A percentile compares a stretch with the other conserved stretches of the same genome.
Conservation (phyloP, 2,329 filamentous ascomycete species). For the Berkeleyomyces rouxiae region DNA sequence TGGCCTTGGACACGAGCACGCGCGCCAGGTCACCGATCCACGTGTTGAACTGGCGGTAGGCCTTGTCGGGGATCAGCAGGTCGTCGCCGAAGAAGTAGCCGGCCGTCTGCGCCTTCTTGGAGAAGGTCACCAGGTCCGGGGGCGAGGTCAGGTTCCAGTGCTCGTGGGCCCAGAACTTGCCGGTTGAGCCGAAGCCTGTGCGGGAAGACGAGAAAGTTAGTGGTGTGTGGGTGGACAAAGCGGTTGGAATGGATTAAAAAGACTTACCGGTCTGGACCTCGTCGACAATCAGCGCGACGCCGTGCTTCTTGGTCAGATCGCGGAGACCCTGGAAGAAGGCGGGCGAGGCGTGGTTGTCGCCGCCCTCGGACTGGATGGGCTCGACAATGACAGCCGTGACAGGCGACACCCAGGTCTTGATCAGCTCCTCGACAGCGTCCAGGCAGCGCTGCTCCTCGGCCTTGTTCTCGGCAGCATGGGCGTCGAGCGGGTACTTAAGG, state of each 20-base stretch:
- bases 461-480: conserved; percentile 66
- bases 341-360: conserved; percentile 83
- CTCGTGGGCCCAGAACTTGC: conserved; percentile 93
- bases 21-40: conserved; percentile 75
- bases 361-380: conserved; percentile 85
- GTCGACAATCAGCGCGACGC: conserved; percentile 76
- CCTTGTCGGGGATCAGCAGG: conserved; percentile 71
- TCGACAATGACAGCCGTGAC: conserved; percentile 73
- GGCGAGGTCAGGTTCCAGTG: conserved; percentile 72
- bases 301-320: conserved; percentile 58
- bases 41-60: conserved; percentile 80
- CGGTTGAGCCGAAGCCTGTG: conserved; percentile 65
- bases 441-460: conserved; percentile 65
- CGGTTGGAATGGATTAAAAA: not conserved
- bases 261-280: conserved; percentile 63
- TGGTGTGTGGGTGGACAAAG: not conserved
- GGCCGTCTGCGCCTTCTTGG: conserved; percentile 86
- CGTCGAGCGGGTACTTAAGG: conserved; percentile 73
- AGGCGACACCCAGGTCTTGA: conserved; percentile 61
- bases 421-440: conserved; percentile 66
- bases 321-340: conserved; percentile 76
- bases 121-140: conserved; percentile 89
- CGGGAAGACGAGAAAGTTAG: not conserved
- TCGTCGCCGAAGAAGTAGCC: conserved; percentile 82
- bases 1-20: conserved; percentile 63